phyloP scores from a whole-genome alignment of 2,329 filamentous ascomycete genomes.

The Clarireedia monteithiana region DNA sequence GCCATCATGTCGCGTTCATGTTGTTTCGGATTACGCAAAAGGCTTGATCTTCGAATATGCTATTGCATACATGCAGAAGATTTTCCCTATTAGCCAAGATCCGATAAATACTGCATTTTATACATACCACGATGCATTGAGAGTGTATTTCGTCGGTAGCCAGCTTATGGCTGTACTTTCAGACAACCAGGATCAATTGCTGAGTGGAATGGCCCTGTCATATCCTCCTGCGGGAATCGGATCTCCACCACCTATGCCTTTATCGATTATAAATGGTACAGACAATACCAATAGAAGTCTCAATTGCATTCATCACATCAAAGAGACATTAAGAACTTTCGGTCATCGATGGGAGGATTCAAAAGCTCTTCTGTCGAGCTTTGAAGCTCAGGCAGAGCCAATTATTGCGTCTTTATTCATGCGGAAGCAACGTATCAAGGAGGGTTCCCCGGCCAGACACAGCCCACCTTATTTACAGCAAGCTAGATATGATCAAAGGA shows the following conservation, averaged over 20 bases:
- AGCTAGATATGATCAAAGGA: constrained; percentile 18
- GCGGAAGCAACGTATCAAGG: constrained; percentile 29
- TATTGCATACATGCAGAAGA: constrained; percentile 70
- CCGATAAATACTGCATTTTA: constrained; percentile 58
- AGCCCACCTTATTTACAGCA: constrained; percentile 18
- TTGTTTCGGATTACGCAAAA: constrained; percentile 68
- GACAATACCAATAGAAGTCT: constrained; percentile 50
- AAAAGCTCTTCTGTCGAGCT: constrained; percentile 43
- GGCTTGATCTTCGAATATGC: constrained; percentile 80
- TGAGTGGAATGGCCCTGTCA: constrained; percentile 33
- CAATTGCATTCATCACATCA: constrained; percentile 45
- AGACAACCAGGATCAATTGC: constrained; percentile 48
- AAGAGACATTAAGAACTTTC: constrained; percentile 46
- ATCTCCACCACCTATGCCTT: constrained; percentile 45
- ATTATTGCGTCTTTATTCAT: constrained; percentile 34
- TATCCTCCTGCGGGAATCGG: constrained; percentile 26
- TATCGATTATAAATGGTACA: constrained; percentile 33
- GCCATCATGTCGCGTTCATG: constrained; percentile 65
- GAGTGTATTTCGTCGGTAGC: constrained; percentile 67
- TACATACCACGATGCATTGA: constrained; percentile 81
- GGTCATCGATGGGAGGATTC: constrained; percentile 54
- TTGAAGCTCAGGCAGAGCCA: constrained; percentile 34
- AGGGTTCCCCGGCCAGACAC: constrained; percentile 16
- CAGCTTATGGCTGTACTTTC: constrained; percentile 55
- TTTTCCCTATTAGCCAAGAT: constrained; percentile 59